These are phyloP conservation scores for Blepharisma stoltei DNA, from an alignment of 73 alveolate species.

Conservation along the genomic window DNA sequence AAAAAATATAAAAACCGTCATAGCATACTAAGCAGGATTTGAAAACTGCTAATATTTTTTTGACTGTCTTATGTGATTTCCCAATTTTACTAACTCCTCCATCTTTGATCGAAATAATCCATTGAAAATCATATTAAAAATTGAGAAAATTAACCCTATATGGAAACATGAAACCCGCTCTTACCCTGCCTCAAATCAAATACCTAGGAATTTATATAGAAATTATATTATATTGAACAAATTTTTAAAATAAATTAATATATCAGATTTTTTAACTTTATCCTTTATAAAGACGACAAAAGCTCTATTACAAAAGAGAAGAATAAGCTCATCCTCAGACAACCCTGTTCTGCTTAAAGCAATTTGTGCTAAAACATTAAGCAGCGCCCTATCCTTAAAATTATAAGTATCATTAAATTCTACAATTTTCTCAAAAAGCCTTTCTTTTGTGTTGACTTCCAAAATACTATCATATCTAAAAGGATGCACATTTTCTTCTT, in stretches of 20 bases:
- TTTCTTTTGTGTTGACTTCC: not conserved
- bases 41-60: not conserved
- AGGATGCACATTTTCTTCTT: not conserved
- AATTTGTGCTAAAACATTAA: constrained; percentile 6
- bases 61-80: not conserved
- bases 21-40: not conserved
- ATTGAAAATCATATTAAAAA: no score
- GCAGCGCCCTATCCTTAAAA: not conserved
- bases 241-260: no score
- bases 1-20: not conserved
- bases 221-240: no score
- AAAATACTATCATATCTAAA: not conserved
- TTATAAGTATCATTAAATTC: not conserved
- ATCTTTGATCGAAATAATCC: no score
- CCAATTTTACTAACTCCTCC: no score
- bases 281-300: no score
- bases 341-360: not conserved
- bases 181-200: no score
- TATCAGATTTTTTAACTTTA: no score
- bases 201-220: no score
- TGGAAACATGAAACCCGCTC: no score
- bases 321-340: not conserved
- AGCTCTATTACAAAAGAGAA: no score
- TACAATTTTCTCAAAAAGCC: constrained; percentile 1
- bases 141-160: no score